Base-by-base conservation (phyloP, 2,329 filamentous ascomycete species). In the Fusarium sp. region DNA sequence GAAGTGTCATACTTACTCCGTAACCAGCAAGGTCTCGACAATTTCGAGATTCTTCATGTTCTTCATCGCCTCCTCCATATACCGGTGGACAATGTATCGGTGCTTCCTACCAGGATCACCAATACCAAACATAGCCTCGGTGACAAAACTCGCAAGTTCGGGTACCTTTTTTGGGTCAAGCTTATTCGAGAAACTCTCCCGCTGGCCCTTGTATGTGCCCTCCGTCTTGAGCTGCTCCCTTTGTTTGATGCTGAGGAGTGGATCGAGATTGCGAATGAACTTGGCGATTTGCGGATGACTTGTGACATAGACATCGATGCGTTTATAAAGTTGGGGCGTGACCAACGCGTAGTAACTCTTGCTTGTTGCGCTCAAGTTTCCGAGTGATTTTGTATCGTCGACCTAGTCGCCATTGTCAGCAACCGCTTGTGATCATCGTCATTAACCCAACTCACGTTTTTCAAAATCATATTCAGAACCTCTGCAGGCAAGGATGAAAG, bases 261-360 rank as follows among this genome's bases (percentile, higher is more conserved):
- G 69, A 9, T 72, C 69, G 5, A 73, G 45, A 0, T 48, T 45
- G 7, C 65, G 69, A 8, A 71, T 74, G 7, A 73, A 15, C 19
- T 67, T 67, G 13, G 52, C 39, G 26, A 73, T 69, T 33, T 72
- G 59, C 2, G 62, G 51, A 11, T 73, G 62, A 24, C 26, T 60
- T 5, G 10, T 11, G 7, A 61, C 55, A 7, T 19, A 43, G 4
- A 65, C 40, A 2, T 51, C 28, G 5, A 74, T 7, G 14, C 53
- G 70, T 2, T 55, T 55, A 26, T 71, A 60, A 10, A 74, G 59
- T 4, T 19, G 62, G 7, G 68, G 66, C 17, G 49, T 52, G 19
- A 67, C 51, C 7, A 70, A 28, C 0, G 54, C 35, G 26, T 74
- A 45, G 26, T 53, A 70, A 20, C 13, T 52, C 24, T 72, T 74